Percentiles rank a stretch among this genome's conserved stretches.
Evolutionary conservation across 140 eudicot genomes (phyloP).

Genomic region (Senecio squalidus): DNA sequence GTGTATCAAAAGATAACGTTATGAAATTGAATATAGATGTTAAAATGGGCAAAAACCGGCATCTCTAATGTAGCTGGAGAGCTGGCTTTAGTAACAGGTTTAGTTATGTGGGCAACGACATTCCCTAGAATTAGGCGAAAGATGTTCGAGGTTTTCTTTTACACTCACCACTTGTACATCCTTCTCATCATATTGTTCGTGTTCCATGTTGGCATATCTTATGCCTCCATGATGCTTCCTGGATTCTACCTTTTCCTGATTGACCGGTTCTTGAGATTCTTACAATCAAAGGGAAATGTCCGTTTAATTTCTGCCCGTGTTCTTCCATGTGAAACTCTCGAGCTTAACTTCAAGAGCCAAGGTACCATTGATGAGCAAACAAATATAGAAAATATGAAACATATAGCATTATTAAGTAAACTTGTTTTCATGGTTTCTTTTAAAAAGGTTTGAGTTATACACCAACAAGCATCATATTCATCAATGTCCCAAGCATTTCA

Average conservation of each 20-base stretch:
- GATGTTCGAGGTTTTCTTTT: slow-evolving; percentile 82
- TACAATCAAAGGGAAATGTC: slow-evolving; percentile 57
- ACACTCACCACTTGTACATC: slow-evolving; percentile 67
- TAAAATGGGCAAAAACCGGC: slow-evolving; percentile 54
- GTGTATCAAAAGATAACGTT: no score
- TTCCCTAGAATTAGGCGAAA: slow-evolving; percentile 53
- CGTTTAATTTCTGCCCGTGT: slow-evolving; percentile 62
- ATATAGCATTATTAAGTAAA: not conserved
- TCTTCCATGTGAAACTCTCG: slow-evolving; percentile 63
- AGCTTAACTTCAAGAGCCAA: slow-evolving; percentile 66
- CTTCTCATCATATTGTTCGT: slow-evolving; percentile 63
- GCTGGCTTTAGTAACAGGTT: slow-evolving; percentile 48
- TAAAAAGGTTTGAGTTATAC: slow-evolving; percentile 43
- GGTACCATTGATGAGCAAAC: slow-evolving; percentile 24
- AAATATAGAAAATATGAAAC: not conserved
- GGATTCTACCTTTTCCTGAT: slow-evolving; percentile 80
- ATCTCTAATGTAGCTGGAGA: slow-evolving; percentile 74
- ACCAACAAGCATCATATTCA: slow-evolving; percentile 76
- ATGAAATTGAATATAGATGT: slow-evolving; percentile 58
- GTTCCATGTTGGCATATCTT: slow-evolving; percentile 68
- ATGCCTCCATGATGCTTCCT: slow-evolving; percentile 58
- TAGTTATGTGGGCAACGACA: slow-evolving; percentile 67
- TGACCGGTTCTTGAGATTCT: slow-evolving; percentile 63
- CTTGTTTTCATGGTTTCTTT: not conserved
- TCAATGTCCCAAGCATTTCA: slow-evolving; percentile 77